A percentile compares a stretch with the other conserved stretches of the same genome.
phyloP scores from a whole-genome alignment of 2,329 filamentous ascomycete species.

The Aspergillus sp. region DNA sequence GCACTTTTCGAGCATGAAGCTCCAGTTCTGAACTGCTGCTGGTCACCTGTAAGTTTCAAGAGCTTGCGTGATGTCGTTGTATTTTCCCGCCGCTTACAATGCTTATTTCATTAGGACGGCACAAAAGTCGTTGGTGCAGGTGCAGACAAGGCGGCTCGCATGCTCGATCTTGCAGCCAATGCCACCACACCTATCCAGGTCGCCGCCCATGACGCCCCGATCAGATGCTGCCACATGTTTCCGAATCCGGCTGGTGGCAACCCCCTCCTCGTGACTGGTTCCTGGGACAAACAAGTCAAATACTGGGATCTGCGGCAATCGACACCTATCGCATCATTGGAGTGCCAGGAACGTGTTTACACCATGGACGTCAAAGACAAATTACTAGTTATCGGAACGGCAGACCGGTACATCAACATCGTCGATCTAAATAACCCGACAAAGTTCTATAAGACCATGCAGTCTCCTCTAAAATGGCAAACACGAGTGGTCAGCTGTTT shows the following conservation, averaged over 20 bases:
- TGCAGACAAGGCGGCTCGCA: conserved; percentile 85
- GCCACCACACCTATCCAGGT: conserved; percentile 65
- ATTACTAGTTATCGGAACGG: conserved; percentile 86
- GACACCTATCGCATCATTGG: conserved; percentile 46
- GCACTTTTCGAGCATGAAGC: conserved; percentile 82
- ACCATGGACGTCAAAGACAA: conserved; percentile 88
- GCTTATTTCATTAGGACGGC: conserved; percentile 67
- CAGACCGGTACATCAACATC: conserved; percentile 94
- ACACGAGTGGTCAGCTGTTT: conserved; percentile 95
- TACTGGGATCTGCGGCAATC: conserved; percentile 57
- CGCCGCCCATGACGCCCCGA: conserved; percentile 79
- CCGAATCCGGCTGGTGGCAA: conserved; percentile 56
- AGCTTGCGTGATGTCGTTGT: background rate
- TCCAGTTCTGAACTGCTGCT: conserved; percentile 80
- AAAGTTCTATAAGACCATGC: conserved; percentile 93
- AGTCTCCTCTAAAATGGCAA: conserved; percentile 98
- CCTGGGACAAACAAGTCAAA: conserved; percentile 59
- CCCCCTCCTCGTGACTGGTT: conserved; percentile 85
- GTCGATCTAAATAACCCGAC: conserved; percentile 84
- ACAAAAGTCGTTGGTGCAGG: conserved; percentile 83
- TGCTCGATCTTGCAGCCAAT: conserved; percentile 71
- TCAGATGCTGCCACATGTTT: conserved; percentile 76
- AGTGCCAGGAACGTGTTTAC: conserved; percentile 63
- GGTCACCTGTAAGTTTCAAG: conserved; percentile 70
- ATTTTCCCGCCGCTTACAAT: conserved; percentile 1